These are phyloP conservation scores for Diutina pseudorugosa DNA, from an alignment of 1,139 yeast genomes.

Conservation along the genomic window DNA sequence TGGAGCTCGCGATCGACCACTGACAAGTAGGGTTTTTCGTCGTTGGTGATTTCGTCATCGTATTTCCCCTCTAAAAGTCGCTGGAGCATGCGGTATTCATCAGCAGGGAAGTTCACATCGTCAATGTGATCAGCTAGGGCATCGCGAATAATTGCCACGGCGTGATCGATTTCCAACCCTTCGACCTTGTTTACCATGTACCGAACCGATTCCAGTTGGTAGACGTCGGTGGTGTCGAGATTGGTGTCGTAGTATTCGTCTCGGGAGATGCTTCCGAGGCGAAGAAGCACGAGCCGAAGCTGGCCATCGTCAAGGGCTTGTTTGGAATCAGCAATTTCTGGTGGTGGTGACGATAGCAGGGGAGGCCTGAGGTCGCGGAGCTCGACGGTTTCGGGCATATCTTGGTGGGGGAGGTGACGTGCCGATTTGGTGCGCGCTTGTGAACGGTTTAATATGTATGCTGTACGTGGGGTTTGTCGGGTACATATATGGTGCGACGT, in stretches of 20 bases:
- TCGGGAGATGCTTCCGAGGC: slow-evolving; percentile 22
- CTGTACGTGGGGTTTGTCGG: no score
- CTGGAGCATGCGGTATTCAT: slow-evolving; percentile 25
- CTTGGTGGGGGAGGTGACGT: neutral
- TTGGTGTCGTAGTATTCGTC: slow-evolving; percentile 11
- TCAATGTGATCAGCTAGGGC: slow-evolving; percentile 28
- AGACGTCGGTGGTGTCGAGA: slow-evolving; percentile 9
- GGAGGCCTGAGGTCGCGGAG: neutral
- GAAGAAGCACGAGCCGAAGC: slow-evolving; percentile 15
- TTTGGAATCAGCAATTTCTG: neutral
- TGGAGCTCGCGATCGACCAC: slow-evolving; percentile 18
- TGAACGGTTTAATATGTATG: no score
- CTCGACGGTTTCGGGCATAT: neutral
- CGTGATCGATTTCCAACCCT: slow-evolving; percentile 13
- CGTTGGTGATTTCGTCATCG: neutral
- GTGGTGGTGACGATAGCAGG: neutral
- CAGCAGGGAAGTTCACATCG: slow-evolving; percentile 28
- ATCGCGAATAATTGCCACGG: slow-evolving; percentile 23
- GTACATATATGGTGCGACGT: no score
- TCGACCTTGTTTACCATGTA: slow-evolving; percentile 22
- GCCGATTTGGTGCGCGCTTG: neutral
- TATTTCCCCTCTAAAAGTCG: slow-evolving; percentile 16
- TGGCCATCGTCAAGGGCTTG: neutral
- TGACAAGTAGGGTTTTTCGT: neutral
- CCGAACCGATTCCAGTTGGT: slow-evolving; percentile 13